phyloP scores from a whole-genome alignment of 371 early-diverging fungal species.

The Haplosporangium sp. region DNA sequence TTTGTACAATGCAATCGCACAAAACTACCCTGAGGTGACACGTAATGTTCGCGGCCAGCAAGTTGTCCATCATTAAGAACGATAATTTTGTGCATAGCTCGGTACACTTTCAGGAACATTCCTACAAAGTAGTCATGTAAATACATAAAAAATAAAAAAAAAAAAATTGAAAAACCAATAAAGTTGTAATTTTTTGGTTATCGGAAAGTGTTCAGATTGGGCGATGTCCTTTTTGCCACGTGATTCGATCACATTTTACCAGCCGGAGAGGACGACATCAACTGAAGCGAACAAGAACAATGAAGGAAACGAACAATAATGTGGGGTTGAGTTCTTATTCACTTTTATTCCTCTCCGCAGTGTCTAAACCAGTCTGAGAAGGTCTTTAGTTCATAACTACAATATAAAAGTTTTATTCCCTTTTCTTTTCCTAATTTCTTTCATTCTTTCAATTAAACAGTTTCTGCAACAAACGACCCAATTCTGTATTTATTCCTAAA shows the following conservation, averaged over 20 bases:
- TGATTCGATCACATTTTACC: slow-evolving; percentile 28
- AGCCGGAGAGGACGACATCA: slow-evolving; percentile 5
- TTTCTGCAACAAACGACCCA: neutral
- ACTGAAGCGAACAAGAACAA: slow-evolving; percentile 29
- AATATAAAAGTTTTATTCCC: slow-evolving; percentile 4
- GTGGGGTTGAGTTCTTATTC: neutral
- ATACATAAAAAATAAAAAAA: neutral
- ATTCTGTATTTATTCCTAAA: slow-evolving; percentile 4
- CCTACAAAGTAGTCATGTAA: neutral
- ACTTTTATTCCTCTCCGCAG: neutral
- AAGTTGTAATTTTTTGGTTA: neutral
- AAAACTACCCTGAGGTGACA: slow-evolving; percentile 32
- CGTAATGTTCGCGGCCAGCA: slow-evolving; percentile 40
- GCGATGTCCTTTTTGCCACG: slow-evolving; percentile 8
- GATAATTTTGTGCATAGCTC: neutral
- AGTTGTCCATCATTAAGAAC: slow-evolving; percentile 20
- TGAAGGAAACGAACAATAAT: neutral
- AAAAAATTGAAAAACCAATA: neutral
- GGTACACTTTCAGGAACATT: too few relatives aligned
- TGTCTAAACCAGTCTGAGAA: neutral
- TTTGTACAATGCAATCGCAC: slow-evolving; percentile 41
- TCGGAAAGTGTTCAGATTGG: slow-evolving; percentile 22
- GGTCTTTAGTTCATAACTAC: neutral
- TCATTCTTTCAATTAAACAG: slow-evolving; percentile 6
- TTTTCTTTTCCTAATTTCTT: slow-evolving; percentile 1